These are phyloP conservation scores for Nakazawaea ambrosiae DNA, from an alignment of 805 yeast genomes.

Conservation along the genomic window DNA sequence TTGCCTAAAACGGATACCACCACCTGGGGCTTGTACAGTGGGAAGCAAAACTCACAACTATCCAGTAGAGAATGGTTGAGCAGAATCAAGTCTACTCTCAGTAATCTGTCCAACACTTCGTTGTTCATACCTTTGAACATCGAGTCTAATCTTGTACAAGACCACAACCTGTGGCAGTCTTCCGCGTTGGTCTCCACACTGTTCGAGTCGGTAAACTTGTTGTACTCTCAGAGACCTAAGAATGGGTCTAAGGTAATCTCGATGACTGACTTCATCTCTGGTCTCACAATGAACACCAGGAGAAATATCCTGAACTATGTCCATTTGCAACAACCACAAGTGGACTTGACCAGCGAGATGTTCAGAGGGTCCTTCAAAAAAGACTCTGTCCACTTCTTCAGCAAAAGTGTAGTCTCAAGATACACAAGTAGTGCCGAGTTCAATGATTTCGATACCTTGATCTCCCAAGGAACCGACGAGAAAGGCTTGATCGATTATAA, in stretches of 20 bases:
- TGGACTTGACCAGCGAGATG: conserved; percentile 5
- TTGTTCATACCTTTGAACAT: conserved; percentile 48
- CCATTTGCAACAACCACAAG: conserved; percentile 12
- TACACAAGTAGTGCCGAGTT: conserved; percentile 7
- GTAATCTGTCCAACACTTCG: conserved; percentile 40
- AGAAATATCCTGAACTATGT: conserved; percentile 43
- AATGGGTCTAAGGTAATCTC: conserved; percentile 23
- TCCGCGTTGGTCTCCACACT: conserved; percentile 29
- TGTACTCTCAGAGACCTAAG: conserved; percentile 29
- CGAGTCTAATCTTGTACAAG: conserved; percentile 13
- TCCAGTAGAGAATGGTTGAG: conserved; percentile 21
- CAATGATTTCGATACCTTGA: conserved; percentile 5
- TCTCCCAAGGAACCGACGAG: conserved; percentile 15
- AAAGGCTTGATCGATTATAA: conserved; percentile 13
- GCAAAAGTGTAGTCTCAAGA: conserved; percentile 20
- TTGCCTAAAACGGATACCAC: conserved; percentile 40
- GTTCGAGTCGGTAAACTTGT: conserved; percentile 37
- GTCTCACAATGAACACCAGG: conserved; percentile 32
- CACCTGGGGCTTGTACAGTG: conserved; percentile 39
- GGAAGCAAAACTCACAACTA: conserved; percentile 17
- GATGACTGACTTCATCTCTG: conserved; percentile 37
- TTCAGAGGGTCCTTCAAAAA: conserved; percentile 5
- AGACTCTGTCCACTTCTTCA: conserved; percentile 18
- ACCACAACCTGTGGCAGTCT: conserved; percentile 37
- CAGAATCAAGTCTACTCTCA: conserved; percentile 38